Conservation (phyloP, 495 filamentous ascomycete species). For the Hypoxylon lienhwacheense region DNA sequence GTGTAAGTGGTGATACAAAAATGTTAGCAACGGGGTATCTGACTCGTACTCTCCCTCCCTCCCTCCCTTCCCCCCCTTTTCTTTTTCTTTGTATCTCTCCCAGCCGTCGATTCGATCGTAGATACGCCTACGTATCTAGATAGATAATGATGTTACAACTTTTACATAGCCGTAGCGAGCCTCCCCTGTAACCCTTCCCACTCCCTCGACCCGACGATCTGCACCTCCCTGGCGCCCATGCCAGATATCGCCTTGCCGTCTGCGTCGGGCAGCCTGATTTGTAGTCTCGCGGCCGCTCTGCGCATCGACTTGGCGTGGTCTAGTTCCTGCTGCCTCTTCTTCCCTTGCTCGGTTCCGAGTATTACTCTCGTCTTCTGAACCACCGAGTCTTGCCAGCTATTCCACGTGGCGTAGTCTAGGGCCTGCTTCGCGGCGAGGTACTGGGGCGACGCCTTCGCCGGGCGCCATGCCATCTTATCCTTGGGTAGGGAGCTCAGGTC, state of each 20-base stretch:
- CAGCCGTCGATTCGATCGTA: background rate
- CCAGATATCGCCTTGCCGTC: slow-evolving; percentile 40
- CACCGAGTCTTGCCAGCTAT: slow-evolving; percentile 45
- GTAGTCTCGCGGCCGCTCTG: slow-evolving; percentile 49
- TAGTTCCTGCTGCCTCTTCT: slow-evolving; percentile 11
- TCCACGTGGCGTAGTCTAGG: slow-evolving; percentile 49
- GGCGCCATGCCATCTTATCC: slow-evolving; percentile 56
- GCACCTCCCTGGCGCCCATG: slow-evolving; percentile 38
- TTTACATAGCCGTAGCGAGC: slow-evolving; percentile 23
- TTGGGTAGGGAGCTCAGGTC: slow-evolving; percentile 53
- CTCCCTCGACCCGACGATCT: slow-evolving; percentile 47
- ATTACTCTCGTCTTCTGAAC: slow-evolving; percentile 44
- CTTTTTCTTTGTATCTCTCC: background rate
- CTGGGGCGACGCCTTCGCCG: slow-evolving; percentile 47
- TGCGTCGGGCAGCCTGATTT: slow-evolving; percentile 48
- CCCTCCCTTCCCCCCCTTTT: background rate
- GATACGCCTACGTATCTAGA: background rate
- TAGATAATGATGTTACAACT: slow-evolving; percentile 1
- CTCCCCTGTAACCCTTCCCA: slow-evolving; percentile 48
- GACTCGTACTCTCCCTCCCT: slow-evolving; percentile 3
- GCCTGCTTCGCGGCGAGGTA: slow-evolving; percentile 48
- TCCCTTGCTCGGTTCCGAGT: slow-evolving; percentile 28
- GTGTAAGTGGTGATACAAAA: slow-evolving; percentile 18
- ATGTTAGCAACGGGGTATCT: slow-evolving; percentile 18
- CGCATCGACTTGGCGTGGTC: slow-evolving; percentile 39